Evolutionary conservation across 768 basidiomycete species (phyloP).

Genomic region (Tylopilus sp.): DNA sequence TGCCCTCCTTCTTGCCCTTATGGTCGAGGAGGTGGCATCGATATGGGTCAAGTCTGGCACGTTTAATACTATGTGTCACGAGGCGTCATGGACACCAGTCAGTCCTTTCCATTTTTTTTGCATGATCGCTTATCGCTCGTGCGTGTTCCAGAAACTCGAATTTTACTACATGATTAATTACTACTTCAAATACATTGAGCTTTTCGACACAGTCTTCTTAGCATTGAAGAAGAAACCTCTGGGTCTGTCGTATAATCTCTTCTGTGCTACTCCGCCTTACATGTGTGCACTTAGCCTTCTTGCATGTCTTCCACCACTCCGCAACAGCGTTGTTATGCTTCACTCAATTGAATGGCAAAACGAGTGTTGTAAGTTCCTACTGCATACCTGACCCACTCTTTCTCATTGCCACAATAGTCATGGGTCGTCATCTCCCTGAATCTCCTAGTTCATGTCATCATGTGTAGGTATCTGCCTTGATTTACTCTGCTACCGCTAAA

Average conservation of each 20-base stretch:
- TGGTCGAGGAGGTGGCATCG: constrained; percentile 89
- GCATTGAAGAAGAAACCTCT: constrained; percentile 98
- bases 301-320: constrained; percentile 99
- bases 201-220: constrained; percentile 95
- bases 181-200: constrained; percentile 96
- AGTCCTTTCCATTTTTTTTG: constrained; percentile 31
- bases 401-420: constrained; percentile 51
- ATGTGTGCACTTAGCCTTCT: constrained; percentile 59
- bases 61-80: constrained; percentile 76
- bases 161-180: constrained; percentile 99
- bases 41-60: constrained; percentile 67
- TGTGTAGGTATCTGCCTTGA: constrained; percentile 66
- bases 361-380: constrained; percentile 72
- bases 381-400: background rate
- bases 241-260: constrained; percentile 47
- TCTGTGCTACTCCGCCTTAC: constrained; percentile 1
- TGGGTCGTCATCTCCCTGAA: constrained; percentile 95
- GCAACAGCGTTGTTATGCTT: constrained; percentile 95
- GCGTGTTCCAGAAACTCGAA: constrained; percentile 65
- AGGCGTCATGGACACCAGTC: constrained; percentile 83
- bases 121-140: constrained; percentile 1
- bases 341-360: constrained; percentile 90
- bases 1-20: constrained; percentile 77
- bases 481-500: background rate
- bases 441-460: constrained; percentile 90